phyloP scores from a whole-genome alignment of 495 filamentous ascomycete species.

The Hypoxylon fuscum region DNA sequence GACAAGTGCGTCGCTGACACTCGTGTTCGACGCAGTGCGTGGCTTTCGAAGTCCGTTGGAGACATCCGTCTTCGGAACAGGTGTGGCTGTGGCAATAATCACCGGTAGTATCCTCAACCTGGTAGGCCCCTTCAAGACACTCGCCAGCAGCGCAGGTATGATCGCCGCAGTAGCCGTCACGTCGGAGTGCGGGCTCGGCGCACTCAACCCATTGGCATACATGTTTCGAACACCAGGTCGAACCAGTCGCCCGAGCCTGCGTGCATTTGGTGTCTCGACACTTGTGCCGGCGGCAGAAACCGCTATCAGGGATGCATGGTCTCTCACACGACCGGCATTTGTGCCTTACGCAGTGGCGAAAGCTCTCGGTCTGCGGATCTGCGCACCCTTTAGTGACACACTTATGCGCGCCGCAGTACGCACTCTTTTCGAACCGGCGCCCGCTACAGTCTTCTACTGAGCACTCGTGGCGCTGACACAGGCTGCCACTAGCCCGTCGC shows the following conservation, averaged over 20 bases:
- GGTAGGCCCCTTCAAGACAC: slow-evolving; percentile 10
- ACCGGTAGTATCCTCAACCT: neutral
- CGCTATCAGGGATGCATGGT: slow-evolving; percentile 26
- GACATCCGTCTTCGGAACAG: slow-evolving; percentile 22
- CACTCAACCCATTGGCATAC: slow-evolving; percentile 29
- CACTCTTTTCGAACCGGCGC: slow-evolving; percentile 21
- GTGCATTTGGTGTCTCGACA: slow-evolving; percentile 23
- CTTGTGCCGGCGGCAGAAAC: slow-evolving; percentile 34
- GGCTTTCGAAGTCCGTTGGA: neutral
- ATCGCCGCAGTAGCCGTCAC: slow-evolving; percentile 32
- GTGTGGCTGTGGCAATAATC: slow-evolving; percentile 23
- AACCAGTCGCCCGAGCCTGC: slow-evolving; percentile 5
- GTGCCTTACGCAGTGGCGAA: slow-evolving; percentile 25
- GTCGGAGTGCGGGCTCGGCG: slow-evolving; percentile 19
- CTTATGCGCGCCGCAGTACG: slow-evolving; percentile 32
- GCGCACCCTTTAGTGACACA: slow-evolving; percentile 30
- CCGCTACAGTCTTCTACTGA: slow-evolving; percentile 12
- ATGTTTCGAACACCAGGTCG: slow-evolving; percentile 29
- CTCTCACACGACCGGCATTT: slow-evolving; percentile 31
- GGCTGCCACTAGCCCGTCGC: slow-evolving; percentile 6
- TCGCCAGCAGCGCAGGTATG: slow-evolving; percentile 27
- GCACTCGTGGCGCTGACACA: slow-evolving; percentile 31
- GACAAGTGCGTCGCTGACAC: slow-evolving; percentile 29
- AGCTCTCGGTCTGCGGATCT: slow-evolving; percentile 8
- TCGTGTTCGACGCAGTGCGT: slow-evolving; percentile 29